Conservation (phyloP, 2,329 filamentous ascomycete genomes). For the Arthrobotrys conoides region DNA sequence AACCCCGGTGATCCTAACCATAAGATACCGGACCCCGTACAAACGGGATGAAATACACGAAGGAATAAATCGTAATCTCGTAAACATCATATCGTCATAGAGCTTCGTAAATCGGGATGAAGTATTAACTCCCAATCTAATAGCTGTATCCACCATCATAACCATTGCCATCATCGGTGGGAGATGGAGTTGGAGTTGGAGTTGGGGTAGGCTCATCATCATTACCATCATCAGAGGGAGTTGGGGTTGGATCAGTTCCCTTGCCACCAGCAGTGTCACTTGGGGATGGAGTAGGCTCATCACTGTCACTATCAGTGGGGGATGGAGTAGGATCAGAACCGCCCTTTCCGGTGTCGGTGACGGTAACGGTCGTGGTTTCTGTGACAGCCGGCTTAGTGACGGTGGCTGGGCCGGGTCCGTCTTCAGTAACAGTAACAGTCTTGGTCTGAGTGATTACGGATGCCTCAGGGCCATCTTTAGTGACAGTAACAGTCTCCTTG, state of each 20-base stretch:
- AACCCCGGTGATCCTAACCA: no score
- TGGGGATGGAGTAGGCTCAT: not conserved
- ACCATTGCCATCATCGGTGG: not conserved
- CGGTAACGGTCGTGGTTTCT: not conserved
- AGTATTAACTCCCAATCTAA: not conserved
- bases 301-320: no score
- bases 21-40: no score
- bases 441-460: not conserved
- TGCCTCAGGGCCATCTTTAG: not conserved
- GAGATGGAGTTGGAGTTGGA: not conserved
- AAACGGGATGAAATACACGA: not conserved
- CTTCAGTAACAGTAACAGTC: not conserved
- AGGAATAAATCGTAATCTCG: slow-evolving; percentile 6
- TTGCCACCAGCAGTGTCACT: not conserved
- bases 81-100: slow-evolving; percentile 3
- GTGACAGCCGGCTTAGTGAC: not conserved
- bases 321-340: no score
- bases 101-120: not conserved
- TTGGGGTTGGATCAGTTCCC: not conserved
- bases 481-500: not conserved
- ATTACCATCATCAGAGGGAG: not conserved
- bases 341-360: not conserved
- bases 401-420: not conserved
- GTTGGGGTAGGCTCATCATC: not conserved
- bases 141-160: not conserved